phyloP scores from a whole-genome alignment of 2,329 filamentous ascomycete species.

The Calonectria honghensis region DNA sequence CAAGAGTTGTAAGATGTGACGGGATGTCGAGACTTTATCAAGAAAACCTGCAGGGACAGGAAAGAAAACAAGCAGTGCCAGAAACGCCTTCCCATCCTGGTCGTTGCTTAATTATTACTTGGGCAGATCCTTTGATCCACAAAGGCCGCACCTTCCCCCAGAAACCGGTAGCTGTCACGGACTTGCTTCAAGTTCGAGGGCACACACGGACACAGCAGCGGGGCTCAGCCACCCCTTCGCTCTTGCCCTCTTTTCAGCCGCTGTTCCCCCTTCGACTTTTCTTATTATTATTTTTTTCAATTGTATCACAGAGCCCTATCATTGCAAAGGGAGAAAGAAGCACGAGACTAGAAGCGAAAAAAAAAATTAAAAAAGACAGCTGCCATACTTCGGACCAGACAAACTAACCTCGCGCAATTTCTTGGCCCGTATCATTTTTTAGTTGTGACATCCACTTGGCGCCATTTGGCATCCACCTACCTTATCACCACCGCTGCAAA shows the following conservation, averaged over 20 bases:
- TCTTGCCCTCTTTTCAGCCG: background rate
- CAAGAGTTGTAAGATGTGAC: background rate
- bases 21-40: constrained; percentile 19
- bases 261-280: background rate
- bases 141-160: constrained; percentile 27
- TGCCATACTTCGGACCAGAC: background rate
- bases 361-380: background rate
- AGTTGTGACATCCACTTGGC: constrained; percentile 10
- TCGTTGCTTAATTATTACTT: constrained; percentile 30
- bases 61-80: background rate
- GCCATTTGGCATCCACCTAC: constrained; percentile 5
- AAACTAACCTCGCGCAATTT: constrained; percentile 15
- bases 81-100: constrained; percentile 26
- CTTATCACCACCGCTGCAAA: constrained; percentile 16
- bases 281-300: background rate
- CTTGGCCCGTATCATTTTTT: constrained; percentile 15
- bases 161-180: constrained; percentile 31
- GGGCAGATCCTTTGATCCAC: constrained; percentile 24
- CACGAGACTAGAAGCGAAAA: background rate
- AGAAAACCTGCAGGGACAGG: constrained; percentile 2
- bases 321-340: background rate
- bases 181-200: constrained; percentile 13
- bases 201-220: constrained; percentile 19
- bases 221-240: constrained; percentile 24
- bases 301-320: background rate